Evolutionary conservation across 768 basidiomycete genomes (phyloP).

Genomic region (Harrya chromipes): DNA sequence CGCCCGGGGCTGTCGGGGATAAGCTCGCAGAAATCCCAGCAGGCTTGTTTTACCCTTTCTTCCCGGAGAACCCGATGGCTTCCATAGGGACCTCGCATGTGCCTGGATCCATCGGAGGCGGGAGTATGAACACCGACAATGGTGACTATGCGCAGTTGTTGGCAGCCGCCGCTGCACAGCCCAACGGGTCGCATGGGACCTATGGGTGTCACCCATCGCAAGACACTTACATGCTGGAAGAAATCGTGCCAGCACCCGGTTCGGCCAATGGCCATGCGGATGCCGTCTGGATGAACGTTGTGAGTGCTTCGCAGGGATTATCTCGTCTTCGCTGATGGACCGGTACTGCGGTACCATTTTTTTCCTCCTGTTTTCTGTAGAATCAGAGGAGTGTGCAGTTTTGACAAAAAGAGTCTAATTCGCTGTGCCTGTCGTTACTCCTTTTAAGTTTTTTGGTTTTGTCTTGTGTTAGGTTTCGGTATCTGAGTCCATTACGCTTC

Average conservation of each 20-base stretch:
- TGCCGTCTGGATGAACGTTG: conserved; percentile 44
- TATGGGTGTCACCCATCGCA: conserved; percentile 55
- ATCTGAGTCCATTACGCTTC: not conserved
- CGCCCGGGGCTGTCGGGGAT: conserved; percentile 24
- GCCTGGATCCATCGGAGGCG: conserved; percentile 19
- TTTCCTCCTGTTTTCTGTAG: conserved; percentile 9
- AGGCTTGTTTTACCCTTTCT: conserved; percentile 76
- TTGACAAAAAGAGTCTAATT: conserved; percentile 11
- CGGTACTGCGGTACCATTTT: conserved; percentile 3
- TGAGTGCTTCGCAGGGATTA: conserved; percentile 33
- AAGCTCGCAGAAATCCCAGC: conserved; percentile 65
- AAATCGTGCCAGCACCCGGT: conserved; percentile 44
- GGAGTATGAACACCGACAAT: conserved; percentile 15
- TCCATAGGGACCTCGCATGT: conserved; percentile 17
- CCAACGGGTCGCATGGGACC: conserved; percentile 47
- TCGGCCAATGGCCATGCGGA: conserved; percentile 31
- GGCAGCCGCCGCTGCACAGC: conserved; percentile 56
- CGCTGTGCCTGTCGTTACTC: not conserved
- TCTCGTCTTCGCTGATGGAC: conserved; percentile 33
- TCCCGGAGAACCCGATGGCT: conserved; percentile 49
- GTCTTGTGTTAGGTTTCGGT: conserved; percentile 1
- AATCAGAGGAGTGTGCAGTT: conserved; percentile 24
- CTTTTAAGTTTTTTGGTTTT: conserved; percentile 1
- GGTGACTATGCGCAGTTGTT: conserved; percentile 51
- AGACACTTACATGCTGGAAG: conserved; percentile 68